phyloP scores from a whole-genome alignment of 768 basidiomycete genomes.

The Serpula lacrymans region DNA sequence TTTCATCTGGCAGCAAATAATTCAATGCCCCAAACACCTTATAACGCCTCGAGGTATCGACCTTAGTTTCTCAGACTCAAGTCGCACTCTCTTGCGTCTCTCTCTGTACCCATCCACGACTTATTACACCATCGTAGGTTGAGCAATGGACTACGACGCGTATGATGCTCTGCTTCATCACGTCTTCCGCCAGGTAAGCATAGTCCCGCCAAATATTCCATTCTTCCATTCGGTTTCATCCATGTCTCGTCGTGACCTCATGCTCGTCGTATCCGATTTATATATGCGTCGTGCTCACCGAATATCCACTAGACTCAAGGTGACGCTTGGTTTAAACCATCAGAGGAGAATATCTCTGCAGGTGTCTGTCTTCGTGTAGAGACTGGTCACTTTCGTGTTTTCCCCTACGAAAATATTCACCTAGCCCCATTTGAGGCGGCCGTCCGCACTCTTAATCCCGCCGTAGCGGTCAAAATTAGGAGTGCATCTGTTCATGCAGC shows the following conservation, averaged over 20 bases:
- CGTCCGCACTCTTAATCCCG: constrained; percentile 70
- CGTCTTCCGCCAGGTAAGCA: constrained; percentile 60
- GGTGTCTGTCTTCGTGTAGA: constrained; percentile 76
- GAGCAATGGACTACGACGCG: constrained; percentile 55
- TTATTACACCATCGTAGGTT: too few species aligned
- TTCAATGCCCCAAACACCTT: too few species aligned
- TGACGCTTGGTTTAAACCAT: constrained; percentile 84
- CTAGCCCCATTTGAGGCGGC: constrained; percentile 83
- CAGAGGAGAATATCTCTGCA: constrained; percentile 76
- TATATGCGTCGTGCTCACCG: not conserved
- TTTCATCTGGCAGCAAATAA: too few species aligned
- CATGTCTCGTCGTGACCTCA: not conserved
- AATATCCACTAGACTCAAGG: constrained; percentile 59
- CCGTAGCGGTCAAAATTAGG: constrained; percentile 79
- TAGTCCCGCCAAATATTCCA: too few species aligned
- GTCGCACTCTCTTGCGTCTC: too few species aligned
- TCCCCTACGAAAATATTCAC: constrained; percentile 82
- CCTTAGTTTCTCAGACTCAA: too few species aligned
- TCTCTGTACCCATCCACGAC: too few species aligned
- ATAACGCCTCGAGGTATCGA: too few species aligned
- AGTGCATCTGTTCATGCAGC: constrained; percentile 81
- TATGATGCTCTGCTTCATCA: constrained; percentile 73
- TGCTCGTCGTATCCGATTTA: not conserved
- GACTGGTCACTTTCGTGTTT: constrained; percentile 69
- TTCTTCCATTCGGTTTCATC: constrained; percentile 1